Conservation (phyloP, 306 rosid species). For the Glycyrrhiza uralensis region DNA sequence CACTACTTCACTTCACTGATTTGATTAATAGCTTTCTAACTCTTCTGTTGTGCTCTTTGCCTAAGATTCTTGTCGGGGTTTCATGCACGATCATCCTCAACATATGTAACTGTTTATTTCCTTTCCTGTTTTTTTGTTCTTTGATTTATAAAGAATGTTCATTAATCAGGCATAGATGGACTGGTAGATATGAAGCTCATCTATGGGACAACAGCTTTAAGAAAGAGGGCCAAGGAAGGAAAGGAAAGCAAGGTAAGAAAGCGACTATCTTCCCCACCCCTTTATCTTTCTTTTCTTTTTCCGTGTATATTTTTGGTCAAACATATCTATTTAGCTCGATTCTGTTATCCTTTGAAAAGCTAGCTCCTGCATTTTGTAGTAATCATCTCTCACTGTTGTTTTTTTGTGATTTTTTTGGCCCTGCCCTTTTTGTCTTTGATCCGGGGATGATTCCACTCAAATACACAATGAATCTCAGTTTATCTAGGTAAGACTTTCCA, state of each 20-base stretch:
- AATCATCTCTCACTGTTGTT: conserved; percentile 18
- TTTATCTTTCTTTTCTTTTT: background rate
- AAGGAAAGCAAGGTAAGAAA: conserved; percentile 89
- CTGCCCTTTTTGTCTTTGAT: background rate
- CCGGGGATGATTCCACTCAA: conserved; percentile 36
- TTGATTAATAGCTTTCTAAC: no score
- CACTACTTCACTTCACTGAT: no score
- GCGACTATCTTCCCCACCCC: background rate
- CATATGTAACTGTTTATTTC: background rate
- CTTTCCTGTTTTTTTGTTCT: background rate
- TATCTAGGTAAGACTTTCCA: conserved; percentile 67
- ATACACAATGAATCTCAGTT: conserved; percentile 50
- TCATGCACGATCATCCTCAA: conserved; percentile 1
- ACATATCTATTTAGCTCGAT: conserved; percentile 7
- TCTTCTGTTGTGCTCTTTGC: background rate
- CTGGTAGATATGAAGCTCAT: conserved; percentile 97
- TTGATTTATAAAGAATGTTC: conserved; percentile 25
- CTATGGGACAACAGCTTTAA: conserved; percentile 90
- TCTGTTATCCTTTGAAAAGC: background rate
- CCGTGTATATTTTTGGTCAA: conserved; percentile 14
- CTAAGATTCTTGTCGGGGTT: no score
- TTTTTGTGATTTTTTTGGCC: background rate
- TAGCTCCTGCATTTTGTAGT: conserved; percentile 15
- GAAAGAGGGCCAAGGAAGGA: conserved; percentile 94
- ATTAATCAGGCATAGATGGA: conserved; percentile 83